phyloP scores from a whole-genome alignment of 129 eudicot genomes.

The Lonicera japonica region DNA sequence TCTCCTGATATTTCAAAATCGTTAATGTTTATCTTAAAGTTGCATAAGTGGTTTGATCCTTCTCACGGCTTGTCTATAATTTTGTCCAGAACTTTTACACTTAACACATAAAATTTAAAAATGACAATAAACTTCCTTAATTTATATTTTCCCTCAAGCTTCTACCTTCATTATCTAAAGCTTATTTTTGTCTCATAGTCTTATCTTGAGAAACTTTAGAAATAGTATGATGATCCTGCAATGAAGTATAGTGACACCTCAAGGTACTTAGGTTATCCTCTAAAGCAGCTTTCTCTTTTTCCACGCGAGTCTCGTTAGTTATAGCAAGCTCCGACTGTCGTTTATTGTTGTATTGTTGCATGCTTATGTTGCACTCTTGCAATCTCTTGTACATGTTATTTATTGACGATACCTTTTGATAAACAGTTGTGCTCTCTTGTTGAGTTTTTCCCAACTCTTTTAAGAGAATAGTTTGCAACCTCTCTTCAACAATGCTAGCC shows the following conservation, averaged over 20 bases:
- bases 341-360: slow-evolving; percentile 87
- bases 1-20: no score
- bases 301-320: slow-evolving; percentile 67
- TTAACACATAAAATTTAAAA: no score
- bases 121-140: no score
- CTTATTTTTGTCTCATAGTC: slow-evolving; percentile 56
- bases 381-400: slow-evolving; percentile 82
- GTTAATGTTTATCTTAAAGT: no score
- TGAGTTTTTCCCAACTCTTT: slow-evolving; percentile 74
- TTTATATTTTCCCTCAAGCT: slow-evolving; percentile 55
- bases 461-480: slow-evolving; percentile 43
- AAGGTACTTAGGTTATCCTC: slow-evolving; percentile 72
- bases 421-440: slow-evolving; percentile 59
- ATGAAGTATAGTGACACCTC: slow-evolving; percentile 67
- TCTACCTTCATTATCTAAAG: slow-evolving; percentile 44
- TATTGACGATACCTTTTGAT: slow-evolving; percentile 67
- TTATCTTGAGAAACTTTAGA: slow-evolving; percentile 61
- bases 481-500: slow-evolving; percentile 64
- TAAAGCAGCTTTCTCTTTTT: slow-evolving; percentile 72
- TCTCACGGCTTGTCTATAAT: no score
- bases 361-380: slow-evolving; percentile 84
- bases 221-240: slow-evolving; percentile 65
- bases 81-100: no score
- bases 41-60: no score
- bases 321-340: slow-evolving; percentile 81